Evolutionary conservation across 768 basidiomycete genomes (phyloP), one percentile per base, ranked within the genome.

Genomic region (Tylopilus cervinicoccineus): DNA sequence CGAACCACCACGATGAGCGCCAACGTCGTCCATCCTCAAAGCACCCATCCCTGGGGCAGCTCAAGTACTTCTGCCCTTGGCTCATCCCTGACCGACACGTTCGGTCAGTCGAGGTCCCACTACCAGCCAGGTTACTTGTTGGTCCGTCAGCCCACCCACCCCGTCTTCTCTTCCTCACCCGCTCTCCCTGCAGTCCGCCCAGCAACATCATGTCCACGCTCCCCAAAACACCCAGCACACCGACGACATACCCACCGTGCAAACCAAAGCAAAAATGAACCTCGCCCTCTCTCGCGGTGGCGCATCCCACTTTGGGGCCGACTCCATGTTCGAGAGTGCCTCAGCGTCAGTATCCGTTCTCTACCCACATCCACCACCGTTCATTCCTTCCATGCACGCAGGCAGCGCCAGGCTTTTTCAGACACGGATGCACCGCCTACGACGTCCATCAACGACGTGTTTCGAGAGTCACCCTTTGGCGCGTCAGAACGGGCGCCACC

Each of bases 371-470:
- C 28, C 36, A 46, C 48, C 43, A 36, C 26, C 51, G 29, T 20
- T 60, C 27, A 52, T 48, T 36, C 1, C 8, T 28, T 28, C 32
- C 26, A 19, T 43, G 17, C 47, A 56, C 48, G 40, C 53, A 79
- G 84, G 52, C 79, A 81, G 54, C 73, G 83, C 14, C 82, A 86
- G 61, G 71, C 76, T 5, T 67, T 85, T 10, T 72, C 80, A 13
- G 87, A 90, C 55, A 86, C 83, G 67, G 89, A 91, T 59, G 89
- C 88, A 16, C 89, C 89, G 6, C 89, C 89, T 0, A 84, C 76
- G 31, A 77, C 67, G 19, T 90, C 88, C 7, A 76, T 91, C 14
- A 79, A 83, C 51, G 89, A 92, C 64, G 82, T 88, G 34, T 79
- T 86, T 29, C 79, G 78, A 24, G 81, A 85, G 39, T 57, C 66